Evolutionary conservation across 2,329 filamentous ascomycete species (phyloP).

Genomic region (Aspergillus glaucus): DNA sequence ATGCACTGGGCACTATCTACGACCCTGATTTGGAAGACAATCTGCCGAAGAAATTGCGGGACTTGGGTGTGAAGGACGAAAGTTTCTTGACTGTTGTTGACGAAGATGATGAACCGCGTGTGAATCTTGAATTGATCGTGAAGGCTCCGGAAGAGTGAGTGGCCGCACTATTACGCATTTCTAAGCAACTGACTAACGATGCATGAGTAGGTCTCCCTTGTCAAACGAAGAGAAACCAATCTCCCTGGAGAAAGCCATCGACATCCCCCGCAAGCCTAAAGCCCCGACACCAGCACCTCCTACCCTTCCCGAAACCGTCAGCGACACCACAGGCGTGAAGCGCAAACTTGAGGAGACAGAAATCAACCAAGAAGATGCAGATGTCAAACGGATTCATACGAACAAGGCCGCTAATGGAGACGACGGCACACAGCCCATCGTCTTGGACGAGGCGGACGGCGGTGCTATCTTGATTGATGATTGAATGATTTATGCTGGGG

Average conservation of each 20-base stretch:
- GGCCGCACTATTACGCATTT: neutral
- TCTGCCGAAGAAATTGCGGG: slow-evolving; percentile 67
- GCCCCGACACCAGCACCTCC: slow-evolving; percentile 24
- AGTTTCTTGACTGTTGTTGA: slow-evolving; percentile 79
- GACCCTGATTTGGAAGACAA: slow-evolving; percentile 87
- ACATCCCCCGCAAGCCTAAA: slow-evolving; percentile 45
- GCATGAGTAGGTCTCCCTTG: slow-evolving; percentile 17
- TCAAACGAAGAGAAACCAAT: slow-evolving; percentile 37
- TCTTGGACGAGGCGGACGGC: slow-evolving; percentile 46
- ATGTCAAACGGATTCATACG: slow-evolving; percentile 34
- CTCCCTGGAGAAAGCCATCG: slow-evolving; percentile 31
- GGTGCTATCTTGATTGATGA: slow-evolving; percentile 64
- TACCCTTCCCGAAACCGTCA: slow-evolving; percentile 15
- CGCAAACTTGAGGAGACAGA: slow-evolving; percentile 39
- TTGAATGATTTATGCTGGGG: slow-evolving; percentile 27
- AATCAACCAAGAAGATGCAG: slow-evolving; percentile 31
- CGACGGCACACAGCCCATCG: slow-evolving; percentile 26
- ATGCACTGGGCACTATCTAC: slow-evolving; percentile 71
- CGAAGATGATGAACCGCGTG: slow-evolving; percentile 60
- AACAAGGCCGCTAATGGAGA: slow-evolving; percentile 37
- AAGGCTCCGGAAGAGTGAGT: slow-evolving; percentile 36
- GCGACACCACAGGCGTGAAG: slow-evolving; percentile 18
- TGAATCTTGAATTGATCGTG: slow-evolving; percentile 65
- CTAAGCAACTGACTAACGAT: slow-evolving; percentile 5
- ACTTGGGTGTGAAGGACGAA: slow-evolving; percentile 67